Conservation (phyloP, 345 rosid genomes). For the Balakata baccata region DNA sequence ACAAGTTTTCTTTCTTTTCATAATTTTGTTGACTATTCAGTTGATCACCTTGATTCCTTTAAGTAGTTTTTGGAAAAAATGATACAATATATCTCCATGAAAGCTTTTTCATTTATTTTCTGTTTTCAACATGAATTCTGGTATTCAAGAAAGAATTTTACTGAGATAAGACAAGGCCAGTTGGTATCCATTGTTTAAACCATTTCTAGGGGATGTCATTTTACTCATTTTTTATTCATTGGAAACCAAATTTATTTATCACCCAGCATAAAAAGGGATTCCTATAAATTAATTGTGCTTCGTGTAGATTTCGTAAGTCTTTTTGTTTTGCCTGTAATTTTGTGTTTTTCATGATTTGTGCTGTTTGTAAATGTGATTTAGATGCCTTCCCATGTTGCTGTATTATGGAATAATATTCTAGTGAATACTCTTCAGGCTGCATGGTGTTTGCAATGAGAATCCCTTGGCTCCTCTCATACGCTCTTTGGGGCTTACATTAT, state of each 20-base stretch:
- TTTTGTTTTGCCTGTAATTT: background rate
- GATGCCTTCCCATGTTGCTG: background rate
- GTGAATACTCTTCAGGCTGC: constrained; percentile 52
- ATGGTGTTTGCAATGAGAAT: constrained; percentile 87
- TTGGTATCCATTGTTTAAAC: background rate
- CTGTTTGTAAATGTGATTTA: background rate
- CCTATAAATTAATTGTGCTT: background rate
- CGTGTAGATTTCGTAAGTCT: background rate
- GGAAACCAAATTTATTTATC: background rate
- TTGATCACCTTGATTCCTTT: background rate
- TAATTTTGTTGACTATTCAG: background rate
- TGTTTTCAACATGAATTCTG: background rate
- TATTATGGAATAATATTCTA: background rate
- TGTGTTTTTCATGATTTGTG: background rate
- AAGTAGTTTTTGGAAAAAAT: background rate
- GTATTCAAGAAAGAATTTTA: background rate
- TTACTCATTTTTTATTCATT: background rate
- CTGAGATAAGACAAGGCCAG: background rate
- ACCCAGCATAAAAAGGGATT: background rate
- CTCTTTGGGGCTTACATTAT: constrained; percentile 62
- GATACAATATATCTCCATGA: too few species aligned
- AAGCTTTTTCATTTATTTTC: too few species aligned
- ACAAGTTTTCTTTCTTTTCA: background rate
- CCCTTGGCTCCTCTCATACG: constrained; percentile 86
- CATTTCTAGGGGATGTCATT: background rate